phyloP scores from a whole-genome alignment of 306 rosid genomes.

The Morella rubra region DNA sequence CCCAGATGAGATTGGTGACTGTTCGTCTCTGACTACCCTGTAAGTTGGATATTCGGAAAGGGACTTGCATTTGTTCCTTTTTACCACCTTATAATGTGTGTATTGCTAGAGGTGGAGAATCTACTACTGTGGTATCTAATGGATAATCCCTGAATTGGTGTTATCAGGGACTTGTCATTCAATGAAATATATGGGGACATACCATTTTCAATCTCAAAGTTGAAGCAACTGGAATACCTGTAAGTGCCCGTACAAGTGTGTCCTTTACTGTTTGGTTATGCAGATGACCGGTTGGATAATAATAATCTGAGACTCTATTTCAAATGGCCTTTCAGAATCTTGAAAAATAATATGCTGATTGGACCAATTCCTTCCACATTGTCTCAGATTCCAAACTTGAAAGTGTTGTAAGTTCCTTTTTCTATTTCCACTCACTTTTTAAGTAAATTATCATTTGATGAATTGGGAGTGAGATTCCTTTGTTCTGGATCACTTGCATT shows the following conservation, averaged over 20 bases:
- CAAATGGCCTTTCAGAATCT: constrained; percentile 43
- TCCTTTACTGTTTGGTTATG: neutral
- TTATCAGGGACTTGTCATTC: constrained; percentile 68
- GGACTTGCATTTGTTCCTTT: constrained; percentile 11
- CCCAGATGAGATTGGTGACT: constrained; percentile 99
- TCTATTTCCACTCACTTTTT: neutral
- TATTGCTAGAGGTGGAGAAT: neutral
- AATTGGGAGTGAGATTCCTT: constrained; percentile 11
- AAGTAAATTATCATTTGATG: neutral
- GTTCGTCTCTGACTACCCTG: constrained; percentile 66
- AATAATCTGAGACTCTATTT: neutral
- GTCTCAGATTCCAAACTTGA: constrained; percentile 98
- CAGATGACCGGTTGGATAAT: neutral
- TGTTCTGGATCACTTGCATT: constrained; percentile 11
- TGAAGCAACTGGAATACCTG: constrained; percentile 82
- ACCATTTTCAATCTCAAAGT: constrained; percentile 89
- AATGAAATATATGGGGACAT: constrained; percentile 87
- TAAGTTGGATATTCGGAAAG: constrained; percentile 35
- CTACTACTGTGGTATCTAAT: neutral
- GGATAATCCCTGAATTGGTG: neutral
- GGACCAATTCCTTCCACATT: constrained; percentile 96
- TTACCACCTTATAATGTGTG: neutral
- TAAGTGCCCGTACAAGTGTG: constrained; percentile 44
- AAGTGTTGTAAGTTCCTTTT: constrained; percentile 66
- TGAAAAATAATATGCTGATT: constrained; percentile 76